Evolutionary conservation across 106 monocot genomes (phyloP), one percentile per base, ranked within the genome.

Genomic region (Gastrodia elata): DNA sequence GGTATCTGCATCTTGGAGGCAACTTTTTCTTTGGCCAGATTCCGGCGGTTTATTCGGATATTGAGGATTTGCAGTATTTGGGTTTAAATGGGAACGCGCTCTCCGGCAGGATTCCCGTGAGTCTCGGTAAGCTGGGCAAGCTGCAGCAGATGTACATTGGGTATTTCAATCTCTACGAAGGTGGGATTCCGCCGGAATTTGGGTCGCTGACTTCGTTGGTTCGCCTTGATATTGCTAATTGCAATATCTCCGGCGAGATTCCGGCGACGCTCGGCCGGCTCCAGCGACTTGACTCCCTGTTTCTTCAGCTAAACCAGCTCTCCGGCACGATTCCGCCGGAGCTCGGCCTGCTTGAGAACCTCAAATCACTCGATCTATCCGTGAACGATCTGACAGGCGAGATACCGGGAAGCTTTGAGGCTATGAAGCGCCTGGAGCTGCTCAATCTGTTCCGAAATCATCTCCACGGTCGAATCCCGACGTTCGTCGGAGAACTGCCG

Each of bases 381-480:
- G 77, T 75, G 76, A 94, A 94, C 81, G 84, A 84, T 39, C 81
- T 94, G n/a, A 75, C 81, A n/a, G 94, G 94, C 0, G 86, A 86
- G 71, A 75, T 94, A 1, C 94, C 94, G 0, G 74, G 33, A 3
- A 82, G 46, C 41, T 88, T 94, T 55, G 72, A 68, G 3, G 65
- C 69, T 35, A 81, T 94, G 30, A 72, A 75, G 65, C 33, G 67
- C 10, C 68, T 94, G 42, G 81, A 74, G 15, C 73, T 91, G 15
- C 80, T 94, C 26, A 86, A 88, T 40, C 78, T 91, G 36, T 94
- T 84, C 76, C 70, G 78, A 3, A 94, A 94, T 59, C 82, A 91
- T 40, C 49, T 94, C 37, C 64, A 40, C 26, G 94, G 94, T 9
- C 38, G 25, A 26, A 81, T 94, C 39, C 94, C 94, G 5, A 25